Evolutionary conservation across 306 rosid species (phyloP), one percentile per base, ranked within the genome.

Genomic region (Elaeagnus macrophylla): DNA sequence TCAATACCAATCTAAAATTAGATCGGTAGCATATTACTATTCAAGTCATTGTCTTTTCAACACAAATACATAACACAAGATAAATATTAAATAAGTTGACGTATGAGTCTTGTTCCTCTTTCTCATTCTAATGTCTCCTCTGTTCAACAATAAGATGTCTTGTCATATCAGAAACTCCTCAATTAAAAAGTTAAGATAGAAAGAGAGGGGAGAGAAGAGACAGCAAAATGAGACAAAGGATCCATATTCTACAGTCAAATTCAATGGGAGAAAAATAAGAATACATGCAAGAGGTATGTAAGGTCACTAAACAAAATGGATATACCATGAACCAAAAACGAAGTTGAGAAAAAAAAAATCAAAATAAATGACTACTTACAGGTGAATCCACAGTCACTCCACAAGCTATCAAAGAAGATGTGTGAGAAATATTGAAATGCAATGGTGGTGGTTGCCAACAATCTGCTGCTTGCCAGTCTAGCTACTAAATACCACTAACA

Each of bases 351-450:
- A 25, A 25, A 20, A 25, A 25, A 25, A 25, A 25, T 25, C 32
- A 25, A 25, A 25, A 25, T 25, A 25, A 25, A 25, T 25, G 32
- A 25, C 4, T 59, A 72, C 97, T 70, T 80, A 86, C 87, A 0
- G 74, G 77, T 13, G 83, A 81, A 61, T 81, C 77, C 53, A 63
- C 45, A 37, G 96, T 71, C 58, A 91, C 86, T 68, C 97, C 97
- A 71, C 96, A 86, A 57, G 89, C 97, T 61, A 91, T 80, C 79
- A 86, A 63, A 45, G 91, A 81, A 59, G 94, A 76, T 62, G 93
- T 82, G 70, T 86, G 96, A 6, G 97, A 84, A 65, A 86, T 75
- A 77, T 91, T 91, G 81, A 91, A 91, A 64, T 84, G 97, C 80
- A 91, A 76, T 2, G 81, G 83, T 20, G 91, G 89, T 60, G 71